A percentile compares a stretch with the other conserved stretches of the same genome.
phyloP scores from a whole-genome alignment of 345 rosid genomes.

The Acer negundo region DNA sequence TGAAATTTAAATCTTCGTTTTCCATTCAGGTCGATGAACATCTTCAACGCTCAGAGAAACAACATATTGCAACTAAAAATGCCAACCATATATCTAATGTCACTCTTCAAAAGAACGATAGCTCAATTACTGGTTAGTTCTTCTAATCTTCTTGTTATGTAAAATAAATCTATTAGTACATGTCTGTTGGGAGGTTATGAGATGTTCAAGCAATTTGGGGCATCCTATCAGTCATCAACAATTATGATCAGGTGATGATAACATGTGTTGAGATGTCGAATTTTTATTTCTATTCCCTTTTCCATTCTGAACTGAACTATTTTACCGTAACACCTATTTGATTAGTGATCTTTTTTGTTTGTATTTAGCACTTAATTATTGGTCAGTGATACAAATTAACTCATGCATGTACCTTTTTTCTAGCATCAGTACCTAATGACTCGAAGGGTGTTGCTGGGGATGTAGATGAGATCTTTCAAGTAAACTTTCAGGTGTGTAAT shows the following conservation, averaged over 20 bases:
- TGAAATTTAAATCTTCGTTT: background rate
- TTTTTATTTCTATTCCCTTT: no score
- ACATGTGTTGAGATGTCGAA: background rate
- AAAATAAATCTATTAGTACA: background rate
- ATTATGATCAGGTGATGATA: background rate
- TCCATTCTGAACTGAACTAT: no score
- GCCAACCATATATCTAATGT: conserved; percentile 21
- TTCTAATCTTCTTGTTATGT: conserved; percentile 11
- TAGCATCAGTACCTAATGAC: conserved; percentile 38
- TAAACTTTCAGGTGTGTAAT: conserved; percentile 45
- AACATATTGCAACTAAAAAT: conserved; percentile 21
- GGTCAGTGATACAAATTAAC: conserved; percentile 5
- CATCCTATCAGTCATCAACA: background rate
- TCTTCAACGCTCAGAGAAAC: conserved; percentile 31
- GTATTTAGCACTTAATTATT: background rate
- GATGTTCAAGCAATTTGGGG: background rate
- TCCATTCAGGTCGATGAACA: conserved; percentile 36
- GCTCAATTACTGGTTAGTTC: conserved; percentile 48
- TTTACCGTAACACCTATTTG: no score
- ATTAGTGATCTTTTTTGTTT: background rate
- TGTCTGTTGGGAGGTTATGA: background rate
- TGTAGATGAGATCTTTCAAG: conserved; percentile 49
- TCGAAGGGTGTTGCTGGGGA: conserved; percentile 40
- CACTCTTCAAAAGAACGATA: conserved; percentile 41
- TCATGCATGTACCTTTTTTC: conserved; percentile 24